Percentiles rank a stretch among this genome's conserved stretches.
phyloP scores from a whole-genome alignment of 306 rosid genomes.

The Rosa rugosa region DNA sequence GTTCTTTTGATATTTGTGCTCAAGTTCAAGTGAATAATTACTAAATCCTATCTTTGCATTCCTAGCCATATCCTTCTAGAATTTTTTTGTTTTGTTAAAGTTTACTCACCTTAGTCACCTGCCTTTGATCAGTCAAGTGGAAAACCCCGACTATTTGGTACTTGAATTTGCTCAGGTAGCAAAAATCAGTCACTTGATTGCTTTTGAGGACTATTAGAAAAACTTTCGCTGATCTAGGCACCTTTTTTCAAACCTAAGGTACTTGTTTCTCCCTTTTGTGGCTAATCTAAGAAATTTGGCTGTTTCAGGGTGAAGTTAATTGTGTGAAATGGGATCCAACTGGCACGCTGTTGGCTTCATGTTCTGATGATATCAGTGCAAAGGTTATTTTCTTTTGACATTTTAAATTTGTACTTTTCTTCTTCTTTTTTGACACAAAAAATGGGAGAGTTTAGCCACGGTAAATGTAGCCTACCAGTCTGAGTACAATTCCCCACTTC shows the following conservation, averaged over 20 bases:
- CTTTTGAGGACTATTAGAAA: neutral
- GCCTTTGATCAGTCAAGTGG: constrained; percentile 3
- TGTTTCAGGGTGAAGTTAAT: constrained; percentile 85
- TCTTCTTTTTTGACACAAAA: neutral
- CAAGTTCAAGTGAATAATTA: neutral
- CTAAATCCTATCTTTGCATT: neutral
- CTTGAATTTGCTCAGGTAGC: constrained; percentile 14
- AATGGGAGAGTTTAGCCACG: neutral
- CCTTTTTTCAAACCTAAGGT: neutral
- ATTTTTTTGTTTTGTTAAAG: neutral
- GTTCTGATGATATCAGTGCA: constrained; percentile 91
- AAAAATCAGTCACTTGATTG: constrained; percentile 13
- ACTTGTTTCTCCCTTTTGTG: neutral
- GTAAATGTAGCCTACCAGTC: neutral
- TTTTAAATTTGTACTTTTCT: neutral
- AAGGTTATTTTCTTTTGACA: constrained; percentile 37
- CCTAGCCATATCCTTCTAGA: neutral
- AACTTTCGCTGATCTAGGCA: neutral
- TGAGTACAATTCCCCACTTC: no score
- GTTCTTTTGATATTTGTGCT: neutral
- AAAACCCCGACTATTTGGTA: constrained; percentile 3
- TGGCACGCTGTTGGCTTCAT: constrained; percentile 85
- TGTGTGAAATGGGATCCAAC: constrained; percentile 99
- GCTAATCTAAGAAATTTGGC: constrained; percentile 26
- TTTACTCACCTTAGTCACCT: neutral